Base-by-base conservation (phyloP, 2,329 filamentous ascomycete species). In the Cordyceps javanica region DNA sequence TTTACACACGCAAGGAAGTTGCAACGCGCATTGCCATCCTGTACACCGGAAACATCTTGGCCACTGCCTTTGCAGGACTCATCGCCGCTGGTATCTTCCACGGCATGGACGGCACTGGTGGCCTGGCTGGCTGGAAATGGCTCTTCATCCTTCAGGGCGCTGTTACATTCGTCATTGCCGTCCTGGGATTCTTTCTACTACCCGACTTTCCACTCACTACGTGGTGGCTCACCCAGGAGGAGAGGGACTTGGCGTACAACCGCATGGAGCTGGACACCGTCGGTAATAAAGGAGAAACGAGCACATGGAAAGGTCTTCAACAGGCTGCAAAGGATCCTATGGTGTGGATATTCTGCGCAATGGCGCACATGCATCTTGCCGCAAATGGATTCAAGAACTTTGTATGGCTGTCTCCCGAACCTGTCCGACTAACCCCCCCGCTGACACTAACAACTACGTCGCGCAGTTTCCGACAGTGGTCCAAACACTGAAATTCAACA, bases 131-230 rank as follows among this genome's bases (percentile, higher is more conserved):
- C 3, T 89, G 85, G 84, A 73, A 82, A 16, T 86, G 83, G 66
- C 74, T 88, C 0, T 88, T 88, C 69, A 85, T 88, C 42, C 80
- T 87, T 19, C 83, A 88, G 66, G 85, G 85, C 13, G 72, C 75
- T 6, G 75, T 66, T 21, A 66, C 64, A 19, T 62, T 63, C 9
- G 51, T 62, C 25, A 58, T 66, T 26, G 64, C 62, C 34, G 28
- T 65, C 39, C 19, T 49, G 11, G 61, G 60, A 5, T 64, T 56
- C 58, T 64, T 64, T 41, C 39, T 65, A 13, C 54, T 66, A 4
- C 63, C 62, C 25, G 62, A 63, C 42, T 76, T 19, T 70, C 77
- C 65, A 1, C 74, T 73, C 32, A 78, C 77, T 3, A 66, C 74
- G 5, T 67, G 69, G 16, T 65, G 64, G n/a, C 67, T 80, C n/a